phyloP scores from a whole-genome alignment of 1,284 basidiomycete species.

The Tilletia walkeri region DNA sequence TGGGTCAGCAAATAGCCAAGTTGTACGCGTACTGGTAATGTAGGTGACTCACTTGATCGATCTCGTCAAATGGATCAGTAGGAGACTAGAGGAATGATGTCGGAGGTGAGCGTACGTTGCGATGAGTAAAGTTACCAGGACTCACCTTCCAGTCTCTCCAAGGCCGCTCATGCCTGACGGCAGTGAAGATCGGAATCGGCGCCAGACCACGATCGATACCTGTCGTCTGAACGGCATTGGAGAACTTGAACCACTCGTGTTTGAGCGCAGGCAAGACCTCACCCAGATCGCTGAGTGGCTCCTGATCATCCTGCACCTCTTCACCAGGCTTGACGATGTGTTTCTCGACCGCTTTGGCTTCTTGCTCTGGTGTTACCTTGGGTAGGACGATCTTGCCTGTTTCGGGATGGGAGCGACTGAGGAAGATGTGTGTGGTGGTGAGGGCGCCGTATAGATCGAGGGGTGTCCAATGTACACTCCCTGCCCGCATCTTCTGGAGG shows the following conservation, averaged over 20 bases:
- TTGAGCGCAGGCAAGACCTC: slow-evolving; percentile 34
- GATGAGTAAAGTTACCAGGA: background rate
- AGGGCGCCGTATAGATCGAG: slow-evolving; percentile 54
- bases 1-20: background rate
- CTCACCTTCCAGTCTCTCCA: slow-evolving; percentile 34
- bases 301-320: slow-evolving; percentile 15
- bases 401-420: slow-evolving; percentile 18
- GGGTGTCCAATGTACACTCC: slow-evolving; percentile 41
- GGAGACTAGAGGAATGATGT: slow-evolving; percentile 16
- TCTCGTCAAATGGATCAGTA: slow-evolving; percentile 25
- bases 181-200: slow-evolving; percentile 50
- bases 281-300: slow-evolving; percentile 10
- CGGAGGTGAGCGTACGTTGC: no score
- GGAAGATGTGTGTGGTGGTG: slow-evolving; percentile 40
- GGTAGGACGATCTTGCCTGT: slow-evolving; percentile 11
- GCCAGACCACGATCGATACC: slow-evolving; percentile 14
- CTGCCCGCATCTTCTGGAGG: slow-evolving; percentile 39
- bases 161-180: slow-evolving; percentile 36
- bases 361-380: background rate
- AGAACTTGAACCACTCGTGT: slow-evolving; percentile 42
- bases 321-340: background rate
- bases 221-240: slow-evolving; percentile 38
- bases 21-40: background rate
- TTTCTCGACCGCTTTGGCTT: slow-evolving; percentile 6
- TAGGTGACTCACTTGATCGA: slow-evolving; percentile 28